Evolutionary conservation across 75 land plant species (phyloP).

Genomic region (Chamaecyparis obtusa): DNA sequence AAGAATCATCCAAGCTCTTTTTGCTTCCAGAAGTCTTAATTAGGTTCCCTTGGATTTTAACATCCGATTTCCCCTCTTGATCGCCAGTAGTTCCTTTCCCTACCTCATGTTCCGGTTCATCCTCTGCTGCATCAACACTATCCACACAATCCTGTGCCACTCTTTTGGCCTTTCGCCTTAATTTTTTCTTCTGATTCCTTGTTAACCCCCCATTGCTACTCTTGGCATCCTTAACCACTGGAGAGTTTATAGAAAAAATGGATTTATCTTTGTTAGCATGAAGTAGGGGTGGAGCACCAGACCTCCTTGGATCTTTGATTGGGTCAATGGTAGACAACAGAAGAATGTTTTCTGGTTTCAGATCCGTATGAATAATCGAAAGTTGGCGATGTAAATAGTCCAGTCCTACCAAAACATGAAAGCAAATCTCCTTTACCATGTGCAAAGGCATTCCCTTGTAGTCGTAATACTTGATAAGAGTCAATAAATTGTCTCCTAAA

Average conservation of each 20-base stretch:
- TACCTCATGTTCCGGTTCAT: conserved; percentile 15
- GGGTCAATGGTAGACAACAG: conserved; percentile 70
- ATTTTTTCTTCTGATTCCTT: conserved; percentile 85
- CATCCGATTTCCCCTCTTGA: not conserved
- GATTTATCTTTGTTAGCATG: conserved; percentile 27
- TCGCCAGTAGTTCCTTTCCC: conserved; percentile 14
- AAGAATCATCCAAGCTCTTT: conserved; percentile 5
- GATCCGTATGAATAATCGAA: conserved; percentile 93
- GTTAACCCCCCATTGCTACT: conserved; percentile 50
- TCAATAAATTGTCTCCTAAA: conserved; percentile 88
- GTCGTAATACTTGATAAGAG: conserved; percentile 75
- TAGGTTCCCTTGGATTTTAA: conserved; percentile 6
- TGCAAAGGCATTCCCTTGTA: conserved; percentile 77
- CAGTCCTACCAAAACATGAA: conserved; percentile 69
- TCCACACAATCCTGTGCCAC: conserved; percentile 42
- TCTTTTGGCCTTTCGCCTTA: conserved; percentile 65
- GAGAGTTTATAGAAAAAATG: conserved; percentile 16
- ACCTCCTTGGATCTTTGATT: conserved; percentile 50
- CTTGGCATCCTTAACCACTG: conserved; percentile 19
- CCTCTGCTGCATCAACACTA: conserved; percentile 18
- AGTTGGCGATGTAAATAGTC: conserved; percentile 87
- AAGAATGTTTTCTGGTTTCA: conserved; percentile 94
- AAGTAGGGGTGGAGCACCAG: conserved; percentile 52
- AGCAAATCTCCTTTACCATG: conserved; percentile 79
- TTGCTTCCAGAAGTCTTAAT: conserved; percentile 12